Conservation (phyloP, 2,329 filamentous ascomycete genomes). For the Colletotrichum sojae region DNA sequence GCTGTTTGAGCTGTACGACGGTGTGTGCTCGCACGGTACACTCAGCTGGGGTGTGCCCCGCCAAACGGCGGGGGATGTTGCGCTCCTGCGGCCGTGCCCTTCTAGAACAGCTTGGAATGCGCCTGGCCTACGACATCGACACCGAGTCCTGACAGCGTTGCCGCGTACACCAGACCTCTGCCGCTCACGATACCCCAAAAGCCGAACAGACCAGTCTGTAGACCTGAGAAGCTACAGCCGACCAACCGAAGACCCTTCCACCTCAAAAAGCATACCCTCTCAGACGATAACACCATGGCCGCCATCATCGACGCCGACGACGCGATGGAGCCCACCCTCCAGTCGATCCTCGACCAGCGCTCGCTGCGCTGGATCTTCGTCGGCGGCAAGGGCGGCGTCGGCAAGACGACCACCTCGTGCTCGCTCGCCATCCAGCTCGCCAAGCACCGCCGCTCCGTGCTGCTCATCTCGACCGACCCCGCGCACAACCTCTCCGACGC, state of each 20-base stretch:
- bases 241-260: too few species aligned
- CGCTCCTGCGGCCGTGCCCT: conserved; percentile 21
- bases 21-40: neutral
- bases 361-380: conserved; percentile 99
- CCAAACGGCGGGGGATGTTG: conserved; percentile 32
- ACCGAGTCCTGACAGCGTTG: neutral
- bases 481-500: conserved; percentile 98
- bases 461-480: conserved; percentile 98
- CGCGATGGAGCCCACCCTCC: conserved; percentile 87
- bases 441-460: conserved; percentile 92
- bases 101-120: conserved; percentile 42
- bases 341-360: conserved; percentile 95
- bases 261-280: neutral
- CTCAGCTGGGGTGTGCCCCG: conserved; percentile 32
- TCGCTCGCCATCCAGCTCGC: conserved; percentile 98
- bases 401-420: conserved; percentile 99
- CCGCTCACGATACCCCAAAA: neutral
- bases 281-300: conserved; percentile 57
- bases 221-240: conserved; percentile 1
- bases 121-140: conserved; percentile 8
- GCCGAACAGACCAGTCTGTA: neutral
- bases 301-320: conserved; percentile 77
- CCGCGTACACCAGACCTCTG: neutral
- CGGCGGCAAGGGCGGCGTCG: conserved; percentile 97
- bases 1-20: neutral